Evolutionary conservation across 1,284 basidiomycete genomes (phyloP).

Genomic region (Marasmius sp.): DNA sequence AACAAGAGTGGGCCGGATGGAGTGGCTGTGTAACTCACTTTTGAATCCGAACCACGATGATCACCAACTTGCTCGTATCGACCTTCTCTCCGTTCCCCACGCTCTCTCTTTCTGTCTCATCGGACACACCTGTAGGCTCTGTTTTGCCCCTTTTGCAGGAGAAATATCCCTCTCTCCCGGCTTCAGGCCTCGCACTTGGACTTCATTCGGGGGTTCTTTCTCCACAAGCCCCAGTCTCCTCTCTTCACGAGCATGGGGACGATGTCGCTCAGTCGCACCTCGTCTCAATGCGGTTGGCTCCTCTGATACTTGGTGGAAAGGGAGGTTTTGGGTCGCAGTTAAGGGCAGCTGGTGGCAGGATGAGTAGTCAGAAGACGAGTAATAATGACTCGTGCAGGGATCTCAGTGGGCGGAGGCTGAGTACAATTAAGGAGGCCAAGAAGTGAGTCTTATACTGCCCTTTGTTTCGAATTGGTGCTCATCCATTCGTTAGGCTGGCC

Average conservation of each 20-base stretch:
- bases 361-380: conserved; percentile 93
- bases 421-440: conserved; percentile 95
- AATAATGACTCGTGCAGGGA: conserved; percentile 97
- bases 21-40: not conserved
- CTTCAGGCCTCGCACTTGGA: conserved; percentile 49
- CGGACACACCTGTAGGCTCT: conserved; percentile 46
- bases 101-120: conserved; percentile 59
- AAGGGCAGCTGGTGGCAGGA: conserved; percentile 93
- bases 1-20: not conserved
- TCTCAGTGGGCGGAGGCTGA: conserved; percentile 85
- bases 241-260: conserved; percentile 38
- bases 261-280: conserved; percentile 30
- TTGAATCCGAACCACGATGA: conserved; percentile 28
- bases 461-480: not conserved
- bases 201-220: conserved; percentile 50
- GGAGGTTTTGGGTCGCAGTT: conserved; percentile 97
- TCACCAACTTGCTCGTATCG: conserved; percentile 62
- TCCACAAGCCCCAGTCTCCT: conserved; percentile 41
- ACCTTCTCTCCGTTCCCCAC: conserved; percentile 78
- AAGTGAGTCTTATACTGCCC: conserved; percentile 53
- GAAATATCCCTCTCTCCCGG: conserved; percentile 59
- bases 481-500: conserved; percentile 60
- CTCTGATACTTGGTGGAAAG: conserved; percentile 85
- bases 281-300: conserved; percentile 64
- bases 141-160: conserved; percentile 53